Conservation (phyloP, 2,329 filamentous ascomycete species). For the Leptographium radiaticola region DNA sequence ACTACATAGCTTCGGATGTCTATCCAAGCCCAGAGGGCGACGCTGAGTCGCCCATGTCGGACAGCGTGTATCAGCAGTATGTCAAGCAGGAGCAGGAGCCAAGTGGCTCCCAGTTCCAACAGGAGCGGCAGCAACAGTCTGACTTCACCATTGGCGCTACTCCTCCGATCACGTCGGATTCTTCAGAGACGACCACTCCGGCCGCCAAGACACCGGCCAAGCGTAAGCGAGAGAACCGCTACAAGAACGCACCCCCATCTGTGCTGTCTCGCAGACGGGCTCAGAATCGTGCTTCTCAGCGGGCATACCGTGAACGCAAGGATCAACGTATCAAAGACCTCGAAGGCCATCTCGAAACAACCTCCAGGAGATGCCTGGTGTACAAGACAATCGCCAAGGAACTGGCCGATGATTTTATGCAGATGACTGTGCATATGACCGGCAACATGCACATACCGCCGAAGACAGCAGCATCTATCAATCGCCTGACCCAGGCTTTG, state of each 20-base stretch:
- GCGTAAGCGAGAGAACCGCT: conserved; percentile 37
- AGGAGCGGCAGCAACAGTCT: conserved; percentile 13
- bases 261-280: conserved; percentile 42
- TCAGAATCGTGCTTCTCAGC: conserved; percentile 47
- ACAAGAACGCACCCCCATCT: conserved; percentile 37
- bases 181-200: conserved; percentile 1
- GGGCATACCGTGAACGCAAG: conserved; percentile 48
- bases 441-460: too few species aligned
- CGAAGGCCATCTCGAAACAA: conserved; percentile 21
- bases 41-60: conserved; percentile 10
- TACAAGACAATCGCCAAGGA: too few species aligned
- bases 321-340: conserved; percentile 53
- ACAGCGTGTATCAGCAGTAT: neutral
- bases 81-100: neutral
- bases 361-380: too few species aligned
- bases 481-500: too few species aligned
- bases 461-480: too few species aligned
- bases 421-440: too few species aligned
- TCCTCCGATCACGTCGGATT: neutral
- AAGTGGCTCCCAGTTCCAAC: conserved; percentile 8
- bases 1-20: conserved; percentile 14
- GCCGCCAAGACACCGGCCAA: conserved; percentile 26
- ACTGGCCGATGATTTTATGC: too few species aligned
- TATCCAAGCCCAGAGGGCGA: conserved; percentile 21
- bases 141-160: neutral